Percentiles rank a stretch among this genome's conserved stretches.
These are phyloP conservation scores for Aspergillus sp. DNA, from an alignment of 2,329 filamentous ascomycete species.

Conservation along the genomic window DNA sequence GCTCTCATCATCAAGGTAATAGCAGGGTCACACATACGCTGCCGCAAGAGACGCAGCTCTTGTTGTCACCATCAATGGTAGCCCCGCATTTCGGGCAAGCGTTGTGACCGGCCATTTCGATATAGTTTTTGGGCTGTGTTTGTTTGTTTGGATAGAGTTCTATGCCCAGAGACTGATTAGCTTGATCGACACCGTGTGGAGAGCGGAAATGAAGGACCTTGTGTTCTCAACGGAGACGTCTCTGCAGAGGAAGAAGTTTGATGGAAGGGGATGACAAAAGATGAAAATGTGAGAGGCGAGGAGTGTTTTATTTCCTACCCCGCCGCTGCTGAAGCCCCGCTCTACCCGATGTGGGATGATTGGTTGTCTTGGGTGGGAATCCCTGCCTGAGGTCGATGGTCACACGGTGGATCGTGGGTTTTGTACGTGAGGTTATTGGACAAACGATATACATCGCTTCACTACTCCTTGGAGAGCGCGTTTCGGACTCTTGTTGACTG, in stretches of 20 bases:
- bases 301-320: background rate
- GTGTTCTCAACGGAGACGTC: background rate
- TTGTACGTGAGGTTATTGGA: constrained; percentile 3
- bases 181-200: background rate
- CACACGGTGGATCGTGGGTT: constrained; percentile 2
- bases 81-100: constrained; percentile 29
- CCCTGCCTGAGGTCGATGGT: background rate
- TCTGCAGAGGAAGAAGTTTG: background rate
- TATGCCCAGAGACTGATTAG: background rate
- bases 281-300: background rate
- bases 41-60: constrained; percentile 30
- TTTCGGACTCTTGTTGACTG: no score
- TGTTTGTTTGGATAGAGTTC: background rate
- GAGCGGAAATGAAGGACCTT: background rate
- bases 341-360: constrained; percentile 8
- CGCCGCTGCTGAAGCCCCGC: constrained; percentile 10
- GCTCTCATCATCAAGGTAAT: background rate
- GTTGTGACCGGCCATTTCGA: constrained; percentile 24
- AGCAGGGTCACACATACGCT: constrained; percentile 17
- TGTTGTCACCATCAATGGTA: constrained; percentile 24
- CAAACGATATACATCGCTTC: no score
- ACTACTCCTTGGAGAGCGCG: no score
- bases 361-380: constrained; percentile 4
- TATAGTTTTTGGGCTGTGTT: background rate
- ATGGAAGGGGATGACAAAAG: background rate